A percentile compares a stretch with the other conserved stretches of the same genome.
Evolutionary conservation across 352 stramenopile genomes (phyloP).

Genomic region (Phytophthora tentaculata): DNA sequence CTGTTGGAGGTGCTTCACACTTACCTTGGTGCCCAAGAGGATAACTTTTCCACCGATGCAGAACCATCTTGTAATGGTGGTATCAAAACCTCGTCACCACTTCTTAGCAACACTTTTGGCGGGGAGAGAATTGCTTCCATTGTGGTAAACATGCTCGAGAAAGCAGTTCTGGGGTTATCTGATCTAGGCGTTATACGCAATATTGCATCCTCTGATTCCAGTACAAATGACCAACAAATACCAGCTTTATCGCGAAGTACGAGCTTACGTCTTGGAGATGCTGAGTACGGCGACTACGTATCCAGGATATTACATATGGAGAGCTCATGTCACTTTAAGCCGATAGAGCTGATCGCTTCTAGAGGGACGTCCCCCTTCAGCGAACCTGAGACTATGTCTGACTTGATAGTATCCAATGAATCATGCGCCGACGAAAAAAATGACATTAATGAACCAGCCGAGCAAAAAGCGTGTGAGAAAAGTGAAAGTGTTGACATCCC

Average conservation of each 20-base stretch:
- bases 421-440: neutral
- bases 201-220: neutral
- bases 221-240: conserved; percentile 5
- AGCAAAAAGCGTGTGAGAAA: conserved; percentile 7
- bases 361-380: neutral
- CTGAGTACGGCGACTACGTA: conserved; percentile 47
- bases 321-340: conserved; percentile 40
- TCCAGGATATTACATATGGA: conserved; percentile 35
- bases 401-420: neutral
- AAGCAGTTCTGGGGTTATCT: conserved; percentile 28
- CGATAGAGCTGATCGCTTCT: neutral
- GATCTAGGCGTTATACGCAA: conserved; percentile 11
- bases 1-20: conserved; percentile 44
- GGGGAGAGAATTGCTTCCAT: conserved; percentile 25
- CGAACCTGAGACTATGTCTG: neutral
- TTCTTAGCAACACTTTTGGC: conserved; percentile 1
- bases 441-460: conserved; percentile 1
- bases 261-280: conserved; percentile 31
- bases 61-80: neutral
- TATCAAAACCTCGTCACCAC: neutral
- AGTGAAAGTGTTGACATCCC: neutral
- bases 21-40: conserved; percentile 3
- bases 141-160: conserved; percentile 39
- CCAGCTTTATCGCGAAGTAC: neutral
- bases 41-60: neutral